A percentile compares a stretch with the other conserved stretches of the same genome.
These are phyloP conservation scores for Clarireedia monteithiana DNA, from an alignment of 2,329 filamentous ascomycete genomes.

Conservation along the genomic window DNA sequence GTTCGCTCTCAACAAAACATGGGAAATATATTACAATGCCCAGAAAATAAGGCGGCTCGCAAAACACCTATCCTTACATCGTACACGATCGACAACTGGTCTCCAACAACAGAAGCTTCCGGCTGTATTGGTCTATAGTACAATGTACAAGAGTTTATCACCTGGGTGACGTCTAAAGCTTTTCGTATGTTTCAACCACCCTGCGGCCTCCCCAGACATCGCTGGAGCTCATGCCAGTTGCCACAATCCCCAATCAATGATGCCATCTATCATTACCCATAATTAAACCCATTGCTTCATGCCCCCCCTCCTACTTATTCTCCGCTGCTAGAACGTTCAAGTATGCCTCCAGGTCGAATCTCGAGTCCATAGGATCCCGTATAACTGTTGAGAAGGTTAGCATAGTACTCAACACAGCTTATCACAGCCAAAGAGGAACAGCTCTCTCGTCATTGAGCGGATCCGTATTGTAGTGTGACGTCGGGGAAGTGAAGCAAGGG, in stretches of 20 bases:
- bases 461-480: not conserved
- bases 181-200: constrained; percentile 21
- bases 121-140: constrained; percentile 28
- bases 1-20: no score
- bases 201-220: constrained; percentile 18
- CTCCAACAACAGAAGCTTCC: constrained; percentile 11
- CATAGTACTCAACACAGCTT: not conserved
- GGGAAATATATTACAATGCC: not conserved
- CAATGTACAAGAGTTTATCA: constrained; percentile 31
- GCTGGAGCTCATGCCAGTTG: constrained; percentile 14
- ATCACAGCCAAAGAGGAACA: no score
- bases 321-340: constrained; percentile 54
- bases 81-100: constrained; percentile 1
- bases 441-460: no score
- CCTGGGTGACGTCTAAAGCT: constrained; percentile 27
- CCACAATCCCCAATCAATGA: constrained; percentile 12
- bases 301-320: constrained; percentile 24
- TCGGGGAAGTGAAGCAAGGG: not conserved
- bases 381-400: constrained; percentile 42
- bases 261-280: constrained; percentile 22
- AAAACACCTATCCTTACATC: not conserved
- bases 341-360: constrained; percentile 89
- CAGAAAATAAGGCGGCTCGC: not conserved
- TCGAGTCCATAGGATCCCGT: constrained; percentile 73
- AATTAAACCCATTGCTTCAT: constrained; percentile 19